Conservation (phyloP, 305 asterid species). For the Fraxinus platypoda region DNA sequence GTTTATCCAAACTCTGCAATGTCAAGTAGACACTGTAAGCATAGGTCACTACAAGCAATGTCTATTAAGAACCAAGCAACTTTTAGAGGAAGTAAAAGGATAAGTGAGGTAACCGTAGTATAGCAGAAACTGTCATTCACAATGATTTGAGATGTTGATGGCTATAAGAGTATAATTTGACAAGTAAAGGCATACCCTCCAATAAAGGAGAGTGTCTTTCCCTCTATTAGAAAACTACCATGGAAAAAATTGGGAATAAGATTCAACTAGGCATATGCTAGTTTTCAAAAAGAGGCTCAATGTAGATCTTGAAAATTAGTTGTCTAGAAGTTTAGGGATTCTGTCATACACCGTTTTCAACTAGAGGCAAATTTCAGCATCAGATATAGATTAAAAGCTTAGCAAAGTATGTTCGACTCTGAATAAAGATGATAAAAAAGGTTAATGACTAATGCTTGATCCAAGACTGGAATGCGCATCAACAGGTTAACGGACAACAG, state of each 20-base stretch:
- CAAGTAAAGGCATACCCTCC: too few relatives aligned
- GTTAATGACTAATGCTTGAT: background rate
- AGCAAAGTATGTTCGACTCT: background rate
- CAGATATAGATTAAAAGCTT: background rate
- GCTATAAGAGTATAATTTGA: background rate
- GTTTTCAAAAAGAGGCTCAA: background rate
- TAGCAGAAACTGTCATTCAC: background rate
- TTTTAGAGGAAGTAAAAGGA: background rate
- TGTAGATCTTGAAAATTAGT: background rate
- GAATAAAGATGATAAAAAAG: background rate
- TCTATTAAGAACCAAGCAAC: background rate
- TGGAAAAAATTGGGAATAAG: background rate
- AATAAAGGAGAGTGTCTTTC: too few relatives aligned
- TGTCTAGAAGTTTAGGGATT: background rate
- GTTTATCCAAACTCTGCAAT: slow-evolving; percentile 60
- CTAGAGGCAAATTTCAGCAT: background rate
- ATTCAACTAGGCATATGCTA: background rate
- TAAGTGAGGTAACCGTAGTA: background rate
- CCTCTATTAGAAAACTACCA: background rate
- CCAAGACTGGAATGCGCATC: background rate
- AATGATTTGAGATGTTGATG: background rate
- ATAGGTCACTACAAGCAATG: background rate
- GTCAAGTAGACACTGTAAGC: slow-evolving; percentile 22
- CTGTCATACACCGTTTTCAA: background rate
- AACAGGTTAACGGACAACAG: background rate